Percentiles rank a stretch among this genome's conserved stretches.
Evolutionary conservation across 2,329 filamentous ascomycete species (phyloP).

Genomic region (Apiospora sp.): DNA sequence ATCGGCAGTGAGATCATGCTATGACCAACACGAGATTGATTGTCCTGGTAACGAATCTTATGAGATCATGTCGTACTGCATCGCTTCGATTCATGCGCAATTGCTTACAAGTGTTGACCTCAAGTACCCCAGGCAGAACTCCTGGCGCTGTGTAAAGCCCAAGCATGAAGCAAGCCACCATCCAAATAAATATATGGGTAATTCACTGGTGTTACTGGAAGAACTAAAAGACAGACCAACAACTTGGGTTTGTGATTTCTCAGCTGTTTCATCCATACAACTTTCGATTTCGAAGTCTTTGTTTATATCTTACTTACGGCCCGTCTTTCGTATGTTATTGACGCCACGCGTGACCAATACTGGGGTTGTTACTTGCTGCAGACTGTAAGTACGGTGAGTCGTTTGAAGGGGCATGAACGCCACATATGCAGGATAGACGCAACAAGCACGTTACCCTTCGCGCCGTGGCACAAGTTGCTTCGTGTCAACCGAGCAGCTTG

Average conservation of each 20-base stretch:
- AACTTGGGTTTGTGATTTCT: too few species aligned
- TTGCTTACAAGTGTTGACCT: not conserved
- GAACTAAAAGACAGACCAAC: not conserved
- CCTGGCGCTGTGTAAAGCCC: not conserved
- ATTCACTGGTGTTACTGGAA: not conserved
- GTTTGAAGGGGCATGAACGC: not conserved
- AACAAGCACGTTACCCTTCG: not conserved
- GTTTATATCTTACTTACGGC: too few species aligned
- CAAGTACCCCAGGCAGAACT: not conserved
- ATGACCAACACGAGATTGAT: too few species aligned
- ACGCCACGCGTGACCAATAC: too few species aligned
- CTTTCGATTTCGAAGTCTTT: too few species aligned
- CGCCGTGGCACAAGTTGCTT: not conserved
- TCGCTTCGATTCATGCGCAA: not conserved
- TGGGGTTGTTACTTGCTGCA: too few species aligned
- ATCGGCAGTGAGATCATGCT: too few species aligned
- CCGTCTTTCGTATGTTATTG: too few species aligned
- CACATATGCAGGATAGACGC: not conserved
- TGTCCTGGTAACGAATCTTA: too few species aligned
- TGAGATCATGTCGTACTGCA: not conserved
- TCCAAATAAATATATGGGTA: not conserved
- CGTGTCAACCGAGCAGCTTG: not conserved
- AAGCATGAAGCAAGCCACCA: not conserved
- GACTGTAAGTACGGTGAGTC: not conserved
- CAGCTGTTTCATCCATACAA: too few species aligned